phyloP scores from a whole-genome alignment of 768 basidiomycete genomes.

The Tubosaeta sp. region DNA sequence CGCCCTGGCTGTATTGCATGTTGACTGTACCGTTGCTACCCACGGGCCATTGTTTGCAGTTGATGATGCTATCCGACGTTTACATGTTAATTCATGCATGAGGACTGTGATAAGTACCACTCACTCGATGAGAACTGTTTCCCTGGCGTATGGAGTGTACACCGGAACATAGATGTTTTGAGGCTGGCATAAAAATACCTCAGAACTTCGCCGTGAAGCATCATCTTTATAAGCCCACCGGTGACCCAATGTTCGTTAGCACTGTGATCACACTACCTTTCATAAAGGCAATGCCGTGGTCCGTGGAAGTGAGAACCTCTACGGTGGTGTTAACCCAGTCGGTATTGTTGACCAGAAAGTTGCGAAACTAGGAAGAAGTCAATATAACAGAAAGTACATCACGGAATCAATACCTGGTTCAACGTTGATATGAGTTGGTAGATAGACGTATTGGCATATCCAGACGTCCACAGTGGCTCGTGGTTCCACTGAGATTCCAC shows the following conservation, averaged over 20 bases:
- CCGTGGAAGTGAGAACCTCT: slow-evolving; percentile 47
- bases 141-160: slow-evolving; percentile 16
- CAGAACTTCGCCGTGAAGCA: neutral
- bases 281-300: slow-evolving; percentile 3
- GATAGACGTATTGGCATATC: neutral
- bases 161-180: slow-evolving; percentile 3
- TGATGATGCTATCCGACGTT: slow-evolving; percentile 44
- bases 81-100: neutral
- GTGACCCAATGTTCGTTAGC: neutral
- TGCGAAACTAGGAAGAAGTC: neutral
- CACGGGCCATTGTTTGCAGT: slow-evolving; percentile 63
- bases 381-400: neutral
- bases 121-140: slow-evolving; percentile 54
- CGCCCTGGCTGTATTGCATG: slow-evolving; percentile 61
- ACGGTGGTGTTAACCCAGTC: slow-evolving; percentile 49
- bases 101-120: slow-evolving; percentile 15
- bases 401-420: neutral
- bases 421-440: neutral
- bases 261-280: slow-evolving; percentile 57
- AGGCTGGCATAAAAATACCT: slow-evolving; percentile 36
- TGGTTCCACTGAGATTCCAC: neutral
- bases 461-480: neutral
- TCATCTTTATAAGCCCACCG: neutral
- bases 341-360: neutral
- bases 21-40: slow-evolving; percentile 59